Base-by-base conservation (phyloP, 106 monocot genomes). In the Dendrobium officinale region DNA sequence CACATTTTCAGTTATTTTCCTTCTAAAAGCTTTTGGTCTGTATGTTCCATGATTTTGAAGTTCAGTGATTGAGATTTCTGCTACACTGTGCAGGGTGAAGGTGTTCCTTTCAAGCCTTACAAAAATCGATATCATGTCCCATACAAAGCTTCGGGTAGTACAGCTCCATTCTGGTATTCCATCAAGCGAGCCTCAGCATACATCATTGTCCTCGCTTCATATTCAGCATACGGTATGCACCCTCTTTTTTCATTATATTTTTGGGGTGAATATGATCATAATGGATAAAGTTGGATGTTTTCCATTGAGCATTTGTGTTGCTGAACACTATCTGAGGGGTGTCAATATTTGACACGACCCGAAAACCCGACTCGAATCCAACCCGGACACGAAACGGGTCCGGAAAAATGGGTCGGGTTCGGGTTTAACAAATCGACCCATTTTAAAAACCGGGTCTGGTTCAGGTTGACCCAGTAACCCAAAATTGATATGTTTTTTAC, bases 161-260 rank as follows among this genome's bases (percentile, higher is more conserved):
- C 92, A 72, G 17, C 87, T 58, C 92, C 96, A 47, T 86, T 90
- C 33, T 97, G 96, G 96, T 97, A 94, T 75, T 94, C 96, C 27
- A 81, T 97, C 79, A 97, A 90, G 80, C 77, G 92, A 42, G 96
- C 88, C 16, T 89, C 96, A 0, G 89, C 94, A 24, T 85, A 92
- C 79, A 88, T 97, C 70, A 97, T 97, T 24, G 92, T 97, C n/a
- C 78, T 96, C 27, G 77, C 94, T 51, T 92, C 96, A 17, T 97
- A 97, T 82, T 92, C 94, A 26, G 86, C 96, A 37, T 94, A 90
- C 73, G 93, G 96, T 97, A 89, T 43, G 7, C 6, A 1, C 78
- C 10, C 55, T 15, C 9, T 59, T 51, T 2, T 11, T 77, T 9
- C 4, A 24, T 19, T n/a, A 41, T 59, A 4, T 55, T 13, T 77